These are phyloP conservation scores for Cyberlindnera xishuangbannaensis DNA, from an alignment of 805 yeast genomes.

Conservation along the genomic window DNA sequence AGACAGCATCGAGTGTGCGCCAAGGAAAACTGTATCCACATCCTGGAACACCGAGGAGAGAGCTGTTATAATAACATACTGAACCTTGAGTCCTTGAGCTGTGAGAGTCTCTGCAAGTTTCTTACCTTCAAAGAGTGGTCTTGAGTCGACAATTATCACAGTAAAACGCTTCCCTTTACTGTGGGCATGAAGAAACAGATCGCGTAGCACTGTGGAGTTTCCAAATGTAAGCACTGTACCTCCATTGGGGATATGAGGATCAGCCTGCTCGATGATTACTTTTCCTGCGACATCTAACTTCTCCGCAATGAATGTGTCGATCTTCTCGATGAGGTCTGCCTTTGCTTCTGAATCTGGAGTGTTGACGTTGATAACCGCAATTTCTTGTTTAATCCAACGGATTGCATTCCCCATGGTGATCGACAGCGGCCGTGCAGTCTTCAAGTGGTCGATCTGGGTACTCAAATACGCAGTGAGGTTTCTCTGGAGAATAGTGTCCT, in stretches of 20 bases:
- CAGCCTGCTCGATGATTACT: constrained; percentile 76
- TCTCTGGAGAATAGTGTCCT: constrained; percentile 77
- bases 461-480: constrained; percentile 83
- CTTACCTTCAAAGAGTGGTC: constrained; percentile 93
- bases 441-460: constrained; percentile 88
- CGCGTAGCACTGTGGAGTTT: constrained; percentile 75
- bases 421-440: constrained; percentile 84
- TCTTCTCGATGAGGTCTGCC: constrained; percentile 51
- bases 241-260: constrained; percentile 67
- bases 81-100: constrained; percentile 54
- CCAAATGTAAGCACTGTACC: constrained; percentile 85
- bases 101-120: constrained; percentile 62
- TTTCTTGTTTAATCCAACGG: constrained; percentile 94
- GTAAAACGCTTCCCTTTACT: constrained; percentile 62
- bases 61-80: constrained; percentile 76
- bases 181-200: constrained; percentile 67
- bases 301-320: constrained; percentile 78
- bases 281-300: constrained; percentile 78
- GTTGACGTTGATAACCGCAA: constrained; percentile 75
- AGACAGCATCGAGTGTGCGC: constrained; percentile 96
- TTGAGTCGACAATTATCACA: constrained; percentile 84
- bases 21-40: constrained; percentile 86
- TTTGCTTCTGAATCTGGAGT: constrained; percentile 56
- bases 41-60: constrained; percentile 76
- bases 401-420: constrained; percentile 97